phyloP scores from a whole-genome alignment of 208 protist genomes.

The Leishmania amazonensis region DNA sequence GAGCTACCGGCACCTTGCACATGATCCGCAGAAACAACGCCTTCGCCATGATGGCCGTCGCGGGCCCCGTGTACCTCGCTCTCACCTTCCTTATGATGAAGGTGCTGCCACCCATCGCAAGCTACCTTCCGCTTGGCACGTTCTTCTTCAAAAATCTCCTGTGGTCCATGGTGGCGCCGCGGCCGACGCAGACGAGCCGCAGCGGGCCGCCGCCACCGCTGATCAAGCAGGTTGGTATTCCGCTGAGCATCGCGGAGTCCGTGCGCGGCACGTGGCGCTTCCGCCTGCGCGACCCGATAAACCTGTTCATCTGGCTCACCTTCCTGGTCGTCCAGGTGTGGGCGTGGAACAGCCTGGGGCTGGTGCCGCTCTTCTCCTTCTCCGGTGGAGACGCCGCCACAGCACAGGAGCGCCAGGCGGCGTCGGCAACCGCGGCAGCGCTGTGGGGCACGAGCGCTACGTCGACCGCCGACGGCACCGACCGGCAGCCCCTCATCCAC shows the following conservation, averaged over 20 bases:
- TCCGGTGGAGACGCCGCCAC: background rate
- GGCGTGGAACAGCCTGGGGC: constrained; percentile 55
- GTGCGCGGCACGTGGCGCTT: constrained; percentile 63
- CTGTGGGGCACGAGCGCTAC: background rate
- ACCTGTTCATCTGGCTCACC: constrained; percentile 41
- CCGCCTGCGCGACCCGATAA: constrained; percentile 60
- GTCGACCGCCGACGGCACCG: background rate
- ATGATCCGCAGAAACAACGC: constrained; percentile 47
- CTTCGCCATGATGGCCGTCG: constrained; percentile 48
- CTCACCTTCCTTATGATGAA: constrained; percentile 31
- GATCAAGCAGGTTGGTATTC: constrained; percentile 32
- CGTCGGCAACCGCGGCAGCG: background rate
- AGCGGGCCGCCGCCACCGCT: constrained; percentile 14
- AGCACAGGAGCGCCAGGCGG: background rate
- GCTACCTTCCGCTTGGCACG: constrained; percentile 41
- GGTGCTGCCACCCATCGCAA: constrained; percentile 56
- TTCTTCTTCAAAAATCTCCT: constrained; percentile 76
- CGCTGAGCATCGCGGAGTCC: constrained; percentile 48
- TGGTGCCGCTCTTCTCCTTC: constrained; percentile 43
- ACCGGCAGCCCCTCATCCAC: constrained; percentile 7
- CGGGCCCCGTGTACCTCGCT: constrained; percentile 39
- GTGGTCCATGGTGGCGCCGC: constrained; percentile 45
- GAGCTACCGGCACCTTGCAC: constrained; percentile 50
- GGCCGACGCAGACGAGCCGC: constrained; percentile 53
- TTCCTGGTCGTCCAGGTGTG: constrained; percentile 54